Conservation (phyloP, 164 flowering plant species). For the Chloranthus sessilifolius region DNA sequence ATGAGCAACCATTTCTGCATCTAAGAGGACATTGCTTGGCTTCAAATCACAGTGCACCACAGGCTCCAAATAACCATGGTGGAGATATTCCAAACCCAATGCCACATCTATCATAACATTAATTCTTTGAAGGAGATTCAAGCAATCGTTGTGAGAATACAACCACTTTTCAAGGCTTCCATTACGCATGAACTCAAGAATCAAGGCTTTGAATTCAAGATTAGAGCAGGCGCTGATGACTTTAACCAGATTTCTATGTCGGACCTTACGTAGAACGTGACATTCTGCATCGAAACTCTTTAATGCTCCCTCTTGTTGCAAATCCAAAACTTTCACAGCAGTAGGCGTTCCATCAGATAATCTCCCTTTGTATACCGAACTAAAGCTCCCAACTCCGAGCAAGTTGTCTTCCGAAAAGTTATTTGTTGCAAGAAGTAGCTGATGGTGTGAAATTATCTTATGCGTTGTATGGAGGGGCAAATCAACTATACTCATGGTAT, state of each 20-base stretch:
- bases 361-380: constrained; percentile 9
- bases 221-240: constrained; percentile 10
- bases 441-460: background rate
- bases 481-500: background rate
- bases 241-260: constrained; percentile 13
- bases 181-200: constrained; percentile 20
- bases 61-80: constrained; percentile 9
- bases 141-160: constrained; percentile 4
- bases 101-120: constrained; percentile 14
- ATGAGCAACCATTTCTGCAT: constrained; percentile 18
- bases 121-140: constrained; percentile 10
- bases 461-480: background rate
- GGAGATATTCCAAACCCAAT: constrained; percentile 15
- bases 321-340: constrained; percentile 8
- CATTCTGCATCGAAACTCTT: constrained; percentile 13
- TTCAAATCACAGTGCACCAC: constrained; percentile 20
- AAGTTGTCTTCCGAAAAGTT: constrained; percentile 8
- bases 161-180: constrained; percentile 21
- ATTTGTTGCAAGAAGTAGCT: constrained; percentile 6
- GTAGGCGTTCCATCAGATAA: background rate
- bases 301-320: constrained; percentile 1
- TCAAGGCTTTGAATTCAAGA: constrained; percentile 16
- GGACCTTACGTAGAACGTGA: background rate
- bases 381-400: constrained; percentile 12
- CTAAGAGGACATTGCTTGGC: constrained; percentile 18